Conservation (phyloP, 2,329 filamentous ascomycete genomes). For the Aspergillus hiratsukae region DNA sequence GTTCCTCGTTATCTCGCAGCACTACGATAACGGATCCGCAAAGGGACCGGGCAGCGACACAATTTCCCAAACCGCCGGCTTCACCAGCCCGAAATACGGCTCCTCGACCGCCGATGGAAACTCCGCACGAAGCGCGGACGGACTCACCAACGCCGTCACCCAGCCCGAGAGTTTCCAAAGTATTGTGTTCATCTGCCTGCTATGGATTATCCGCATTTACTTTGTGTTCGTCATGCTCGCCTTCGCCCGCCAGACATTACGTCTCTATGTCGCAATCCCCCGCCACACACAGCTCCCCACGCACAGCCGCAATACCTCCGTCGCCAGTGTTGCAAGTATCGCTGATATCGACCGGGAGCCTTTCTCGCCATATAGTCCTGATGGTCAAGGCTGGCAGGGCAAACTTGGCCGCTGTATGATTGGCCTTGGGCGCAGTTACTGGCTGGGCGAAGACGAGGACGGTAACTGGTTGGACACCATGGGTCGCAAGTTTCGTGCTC, state of each 20-base stretch:
- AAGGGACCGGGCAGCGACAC: conserved; percentile 50
- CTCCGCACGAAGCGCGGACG: conserved; percentile 36
- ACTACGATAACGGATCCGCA: conserved; percentile 45
- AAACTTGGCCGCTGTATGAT: conserved; percentile 76
- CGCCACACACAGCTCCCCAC: conserved; percentile 37
- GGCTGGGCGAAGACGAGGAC: conserved; percentile 64
- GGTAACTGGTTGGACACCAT: conserved; percentile 65
- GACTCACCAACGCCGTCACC: conserved; percentile 60
- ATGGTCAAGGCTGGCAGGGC: conserved; percentile 75
- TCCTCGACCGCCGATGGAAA: conserved; percentile 53
- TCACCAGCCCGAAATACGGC: conserved; percentile 61
- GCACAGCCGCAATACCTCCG: conserved; percentile 41
- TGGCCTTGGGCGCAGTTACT: conserved; percentile 68
- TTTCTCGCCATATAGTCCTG: conserved; percentile 65
- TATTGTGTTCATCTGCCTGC: conserved; percentile 67
- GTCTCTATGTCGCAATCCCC: conserved; percentile 50
- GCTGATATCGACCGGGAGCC: conserved; percentile 55
- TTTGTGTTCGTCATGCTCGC: conserved; percentile 79
- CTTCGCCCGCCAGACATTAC: conserved; percentile 72
- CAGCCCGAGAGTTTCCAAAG: conserved; percentile 67
- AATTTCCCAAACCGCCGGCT: conserved; percentile 60
- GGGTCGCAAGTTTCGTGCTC: conserved; percentile 56
- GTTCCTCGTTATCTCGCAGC: conserved; percentile 70
- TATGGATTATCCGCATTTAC: conserved; percentile 76
- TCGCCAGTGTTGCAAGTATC: conserved; percentile 46